phyloP scores from a whole-genome alignment of 1,284 basidiomycete genomes.

The Ceratobasidium sp. region DNA sequence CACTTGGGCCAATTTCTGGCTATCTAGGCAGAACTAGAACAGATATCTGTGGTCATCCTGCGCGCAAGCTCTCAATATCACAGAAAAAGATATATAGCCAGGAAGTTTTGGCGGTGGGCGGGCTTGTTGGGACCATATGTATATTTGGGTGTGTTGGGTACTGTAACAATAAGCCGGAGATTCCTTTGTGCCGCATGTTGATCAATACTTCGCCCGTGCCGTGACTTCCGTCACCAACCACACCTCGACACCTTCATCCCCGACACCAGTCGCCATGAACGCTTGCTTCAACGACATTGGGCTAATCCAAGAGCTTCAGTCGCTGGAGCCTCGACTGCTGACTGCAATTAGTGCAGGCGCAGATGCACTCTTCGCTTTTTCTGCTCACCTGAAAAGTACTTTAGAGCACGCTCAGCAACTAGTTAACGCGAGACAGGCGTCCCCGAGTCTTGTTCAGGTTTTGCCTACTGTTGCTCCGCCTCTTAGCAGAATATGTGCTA shows the following conservation, averaged over 20 bases:
- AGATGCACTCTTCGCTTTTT: constrained; percentile 26
- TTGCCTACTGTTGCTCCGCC: too few relatives aligned
- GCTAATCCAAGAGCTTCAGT: constrained; percentile 28
- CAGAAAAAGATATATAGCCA: too few relatives aligned
- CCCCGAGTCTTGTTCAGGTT: constrained; percentile 13
- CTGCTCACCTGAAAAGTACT: not conserved
- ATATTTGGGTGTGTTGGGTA: constrained; percentile 28
- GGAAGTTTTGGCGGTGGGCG: not conserved
- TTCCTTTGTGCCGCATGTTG: constrained; percentile 32
- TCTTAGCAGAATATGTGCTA: constrained; percentile 1
- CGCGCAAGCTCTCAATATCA: too few relatives aligned
- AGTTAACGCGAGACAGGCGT: not conserved
- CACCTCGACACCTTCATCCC: constrained; percentile 41
- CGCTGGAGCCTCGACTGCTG: not conserved
- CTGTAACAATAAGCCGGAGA: constrained; percentile 7
- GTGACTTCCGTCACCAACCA: constrained; percentile 35
- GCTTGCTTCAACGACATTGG: constrained; percentile 14
- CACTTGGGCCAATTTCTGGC: too few relatives aligned
- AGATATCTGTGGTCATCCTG: too few relatives aligned
- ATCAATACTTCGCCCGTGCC: not conserved
- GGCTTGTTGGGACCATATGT: not conserved
- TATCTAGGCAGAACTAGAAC: too few relatives aligned
- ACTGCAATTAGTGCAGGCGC: not conserved
- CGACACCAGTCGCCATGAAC: constrained; percentile 34
- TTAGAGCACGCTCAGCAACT: constrained; percentile 4